Conservation (phyloP, 805 yeast species). For the Wickerhamiella alocasiicola region DNA sequence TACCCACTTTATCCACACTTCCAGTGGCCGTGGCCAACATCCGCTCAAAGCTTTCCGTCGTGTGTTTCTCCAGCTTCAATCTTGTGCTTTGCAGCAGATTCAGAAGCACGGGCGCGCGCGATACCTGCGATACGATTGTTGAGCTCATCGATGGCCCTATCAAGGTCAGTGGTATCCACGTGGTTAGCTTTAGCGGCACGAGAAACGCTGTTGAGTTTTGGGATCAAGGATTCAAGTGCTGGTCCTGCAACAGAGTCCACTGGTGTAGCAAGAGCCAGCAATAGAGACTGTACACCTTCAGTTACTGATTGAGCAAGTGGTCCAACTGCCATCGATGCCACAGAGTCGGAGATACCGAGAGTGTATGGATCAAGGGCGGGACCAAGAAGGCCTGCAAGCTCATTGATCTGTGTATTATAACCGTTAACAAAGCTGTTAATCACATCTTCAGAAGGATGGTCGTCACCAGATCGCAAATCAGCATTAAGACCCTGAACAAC, state of each 20-base stretch:
- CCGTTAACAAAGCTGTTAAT: constrained; percentile 23
- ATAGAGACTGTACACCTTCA: constrained; percentile 24
- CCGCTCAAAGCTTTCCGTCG: too few relatives aligned
- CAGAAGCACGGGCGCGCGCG: too few relatives aligned
- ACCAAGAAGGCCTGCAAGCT: constrained; percentile 19
- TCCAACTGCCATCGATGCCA: constrained; percentile 21
- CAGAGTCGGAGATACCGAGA: constrained; percentile 20
- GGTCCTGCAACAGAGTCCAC: constrained; percentile 10
- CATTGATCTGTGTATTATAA: constrained; percentile 27
- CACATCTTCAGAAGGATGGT: constrained; percentile 19
- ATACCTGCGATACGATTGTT: neutral
- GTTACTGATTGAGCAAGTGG: constrained; percentile 24
- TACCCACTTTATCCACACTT: too few relatives aligned
- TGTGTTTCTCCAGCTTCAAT: too few relatives aligned
- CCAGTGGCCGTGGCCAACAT: too few relatives aligned
- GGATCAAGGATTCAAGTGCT: constrained; percentile 12
- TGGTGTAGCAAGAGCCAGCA: constrained; percentile 22
- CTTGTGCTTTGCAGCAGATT: too few relatives aligned
- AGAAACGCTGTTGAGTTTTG: constrained; percentile 12
- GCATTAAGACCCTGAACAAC: constrained; percentile 15
- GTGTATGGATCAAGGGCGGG: constrained; percentile 18
- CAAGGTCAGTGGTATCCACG: constrained; percentile 10
- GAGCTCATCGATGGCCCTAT: constrained; percentile 1
- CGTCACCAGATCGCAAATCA: constrained; percentile 15
- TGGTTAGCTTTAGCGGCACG: constrained; percentile 13